phyloP scores from a whole-genome alignment of 371 early-diverging fungal genomes.

The Mucor ambiguus region DNA sequence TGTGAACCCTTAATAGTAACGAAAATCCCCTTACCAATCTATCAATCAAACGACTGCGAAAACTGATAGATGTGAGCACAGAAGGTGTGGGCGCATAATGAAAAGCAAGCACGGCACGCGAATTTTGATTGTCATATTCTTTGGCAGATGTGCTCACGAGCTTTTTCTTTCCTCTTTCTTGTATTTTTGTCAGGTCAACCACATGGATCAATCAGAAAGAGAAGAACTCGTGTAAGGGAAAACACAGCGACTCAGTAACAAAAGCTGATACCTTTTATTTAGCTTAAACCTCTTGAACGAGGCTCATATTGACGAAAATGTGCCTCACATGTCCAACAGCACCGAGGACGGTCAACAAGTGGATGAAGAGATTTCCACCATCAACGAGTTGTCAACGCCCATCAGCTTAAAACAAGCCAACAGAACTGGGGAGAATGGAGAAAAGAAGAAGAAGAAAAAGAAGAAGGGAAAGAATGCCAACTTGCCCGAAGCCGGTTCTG shows the following conservation, averaged over 20 bases:
- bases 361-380: conserved; percentile 15
- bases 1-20: too few relatives aligned
- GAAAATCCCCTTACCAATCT: too few relatives aligned
- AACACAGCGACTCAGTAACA: too few relatives aligned
- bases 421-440: neutral
- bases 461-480: conserved; percentile 51
- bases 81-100: neutral
- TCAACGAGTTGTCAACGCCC: conserved; percentile 33
- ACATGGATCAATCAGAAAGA: conserved; percentile 2
- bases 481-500: conserved; percentile 60
- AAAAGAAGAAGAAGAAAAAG: conserved; percentile 60
- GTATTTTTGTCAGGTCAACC: neutral
- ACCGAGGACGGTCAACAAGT: conserved; percentile 5
- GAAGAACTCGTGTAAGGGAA: conserved; percentile 1
- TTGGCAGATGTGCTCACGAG: neutral
- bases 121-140: neutral
- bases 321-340: neutral
- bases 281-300: conserved; percentile 6
- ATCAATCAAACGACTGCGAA: neutral
- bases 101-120: neutral
- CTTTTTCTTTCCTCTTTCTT: neutral
- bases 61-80: neutral
- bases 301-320: conserved; percentile 3
- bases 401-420: conserved; percentile 26
- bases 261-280: neutral